Percentiles rank a stretch among this genome's conserved stretches.
Evolutionary conservation across 2,329 filamentous ascomycete genomes (phyloP).

Genomic region (Aspergillus sp.): DNA sequence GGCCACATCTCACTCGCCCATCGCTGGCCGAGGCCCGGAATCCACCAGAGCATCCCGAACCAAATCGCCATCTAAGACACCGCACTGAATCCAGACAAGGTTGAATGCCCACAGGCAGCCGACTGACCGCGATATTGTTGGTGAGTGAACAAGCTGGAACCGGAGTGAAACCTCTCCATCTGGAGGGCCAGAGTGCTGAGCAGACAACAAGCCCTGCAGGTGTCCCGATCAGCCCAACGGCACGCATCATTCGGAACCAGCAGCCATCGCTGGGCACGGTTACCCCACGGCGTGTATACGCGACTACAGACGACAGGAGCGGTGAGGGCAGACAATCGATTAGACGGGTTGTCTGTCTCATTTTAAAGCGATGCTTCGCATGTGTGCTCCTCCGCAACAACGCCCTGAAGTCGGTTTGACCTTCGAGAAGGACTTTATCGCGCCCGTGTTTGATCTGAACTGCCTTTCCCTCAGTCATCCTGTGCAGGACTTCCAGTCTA

Average conservation of each 20-base stretch:
- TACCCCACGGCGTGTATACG: constrained; percentile 6
- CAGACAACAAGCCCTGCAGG: constrained; percentile 24
- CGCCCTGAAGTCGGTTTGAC: constrained; percentile 1
- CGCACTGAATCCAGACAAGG: neutral
- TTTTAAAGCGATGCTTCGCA: constrained; percentile 20
- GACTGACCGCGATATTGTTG: neutral
- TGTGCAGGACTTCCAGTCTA: neutral
- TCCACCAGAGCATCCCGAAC: neutral
- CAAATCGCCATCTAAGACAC: neutral
- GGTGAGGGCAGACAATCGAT: constrained; percentile 21
- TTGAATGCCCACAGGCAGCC: neutral
- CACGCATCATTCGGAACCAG: constrained; percentile 15
- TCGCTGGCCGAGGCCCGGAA: neutral
- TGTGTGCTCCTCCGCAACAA: constrained; percentile 9
- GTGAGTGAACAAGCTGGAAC: constrained; percentile 8
- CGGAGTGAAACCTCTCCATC: constrained; percentile 23
- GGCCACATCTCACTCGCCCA: no score
- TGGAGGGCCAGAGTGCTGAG: constrained; percentile 17
- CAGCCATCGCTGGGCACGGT: constrained; percentile 5
- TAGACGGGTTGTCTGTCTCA: constrained; percentile 7
- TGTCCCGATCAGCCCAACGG: constrained; percentile 20
- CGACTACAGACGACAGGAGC: constrained; percentile 15
- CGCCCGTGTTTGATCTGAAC: neutral
- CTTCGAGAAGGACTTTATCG: constrained; percentile 8
- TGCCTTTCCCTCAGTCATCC: constrained; percentile 1